Conservation (phyloP, 2,329 filamentous ascomycete species). For the Leptographium galeiforme region DNA sequence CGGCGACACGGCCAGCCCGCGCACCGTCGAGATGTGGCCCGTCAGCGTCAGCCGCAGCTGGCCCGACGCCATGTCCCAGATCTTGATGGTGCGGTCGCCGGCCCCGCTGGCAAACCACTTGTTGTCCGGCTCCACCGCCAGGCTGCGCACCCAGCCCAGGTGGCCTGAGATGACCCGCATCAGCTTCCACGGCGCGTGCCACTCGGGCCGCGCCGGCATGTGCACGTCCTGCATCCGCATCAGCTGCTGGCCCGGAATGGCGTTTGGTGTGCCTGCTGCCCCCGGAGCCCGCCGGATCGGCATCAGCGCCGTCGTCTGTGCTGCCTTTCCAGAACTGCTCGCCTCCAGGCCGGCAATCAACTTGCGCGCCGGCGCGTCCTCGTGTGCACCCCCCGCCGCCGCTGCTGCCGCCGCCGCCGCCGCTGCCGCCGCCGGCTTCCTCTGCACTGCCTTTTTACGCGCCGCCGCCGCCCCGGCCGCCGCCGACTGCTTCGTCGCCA, state of each 20-base stretch:
- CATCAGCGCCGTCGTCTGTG: slow-evolving; percentile 23
- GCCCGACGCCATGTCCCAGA: slow-evolving; percentile 90
- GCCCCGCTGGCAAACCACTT: slow-evolving; percentile 96
- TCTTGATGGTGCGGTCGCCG: slow-evolving; percentile 94
- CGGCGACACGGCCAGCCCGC: slow-evolving; percentile 82
- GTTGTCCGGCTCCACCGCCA: slow-evolving; percentile 91
- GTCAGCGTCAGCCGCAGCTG: slow-evolving; percentile 76
- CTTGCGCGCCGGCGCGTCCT: slow-evolving; percentile 41
- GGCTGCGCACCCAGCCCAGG: slow-evolving; percentile 79
- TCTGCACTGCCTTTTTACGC: slow-evolving; percentile 18
- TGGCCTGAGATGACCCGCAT: slow-evolving; percentile 97
- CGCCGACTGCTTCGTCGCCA: slow-evolving; percentile 67
- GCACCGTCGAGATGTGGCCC: slow-evolving; percentile 86
- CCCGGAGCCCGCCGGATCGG: slow-evolving; percentile 17
- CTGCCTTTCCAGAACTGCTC: slow-evolving; percentile 16
- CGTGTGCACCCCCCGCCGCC: slow-evolving; percentile 14
- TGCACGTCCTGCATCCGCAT: slow-evolving; percentile 18
- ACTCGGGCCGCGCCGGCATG: slow-evolving; percentile 59
- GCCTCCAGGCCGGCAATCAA: slow-evolving; percentile 52
- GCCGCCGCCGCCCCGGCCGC: slow-evolving; percentile 29
- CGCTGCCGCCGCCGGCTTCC: slow-evolving; percentile 33
- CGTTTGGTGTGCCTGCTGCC: slow-evolving; percentile 1
- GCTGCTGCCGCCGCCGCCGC: slow-evolving; percentile 35
- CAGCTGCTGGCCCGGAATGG: slow-evolving; percentile 22
- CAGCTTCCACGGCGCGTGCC: slow-evolving; percentile 97